These are phyloP conservation scores for Fagus sylvatica DNA, from an alignment of 306 rosid species.

Conservation along the genomic window DNA sequence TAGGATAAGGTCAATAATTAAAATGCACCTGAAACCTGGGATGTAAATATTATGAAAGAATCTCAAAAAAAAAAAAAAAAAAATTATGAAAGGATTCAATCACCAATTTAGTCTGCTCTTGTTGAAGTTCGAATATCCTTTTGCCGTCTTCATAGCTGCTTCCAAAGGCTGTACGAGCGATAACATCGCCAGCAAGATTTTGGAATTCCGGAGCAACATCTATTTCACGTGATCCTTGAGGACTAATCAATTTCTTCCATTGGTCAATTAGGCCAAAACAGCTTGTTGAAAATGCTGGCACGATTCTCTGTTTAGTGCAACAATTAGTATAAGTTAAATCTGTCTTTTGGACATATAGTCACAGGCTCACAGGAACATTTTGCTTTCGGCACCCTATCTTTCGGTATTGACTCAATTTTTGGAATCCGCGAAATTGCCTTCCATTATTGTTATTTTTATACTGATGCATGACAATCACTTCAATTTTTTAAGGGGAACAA, in stretches of 20 bases:
- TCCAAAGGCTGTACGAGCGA: conserved; percentile 49
- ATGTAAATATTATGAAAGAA: conserved; percentile 34
- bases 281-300: conserved; percentile 42
- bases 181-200: conserved; percentile 32
- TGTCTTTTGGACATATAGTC: no score
- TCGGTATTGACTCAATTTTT: no score
- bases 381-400: no score
- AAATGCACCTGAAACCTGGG: conserved; percentile 45
- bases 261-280: conserved; percentile 32
- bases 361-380: no score
- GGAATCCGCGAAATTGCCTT: no score
- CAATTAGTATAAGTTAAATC: no score
- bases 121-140: conserved; percentile 43
- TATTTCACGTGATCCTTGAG: conserved; percentile 35
- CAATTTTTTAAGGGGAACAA: no score
- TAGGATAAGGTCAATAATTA: no score
- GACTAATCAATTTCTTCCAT: conserved; percentile 28
- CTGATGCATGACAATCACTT: no score
- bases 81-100: conserved; percentile 36
- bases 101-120: conserved; percentile 29
- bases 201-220: conserved; percentile 38
- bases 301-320: conserved; percentile 36
- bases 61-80: no score
- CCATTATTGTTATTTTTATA: no score
- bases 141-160: conserved; percentile 48